These are phyloP conservation scores for Anthostomella pinea DNA, from an alignment of 2,329 filamentous ascomycete genomes.

Conservation along the genomic window DNA sequence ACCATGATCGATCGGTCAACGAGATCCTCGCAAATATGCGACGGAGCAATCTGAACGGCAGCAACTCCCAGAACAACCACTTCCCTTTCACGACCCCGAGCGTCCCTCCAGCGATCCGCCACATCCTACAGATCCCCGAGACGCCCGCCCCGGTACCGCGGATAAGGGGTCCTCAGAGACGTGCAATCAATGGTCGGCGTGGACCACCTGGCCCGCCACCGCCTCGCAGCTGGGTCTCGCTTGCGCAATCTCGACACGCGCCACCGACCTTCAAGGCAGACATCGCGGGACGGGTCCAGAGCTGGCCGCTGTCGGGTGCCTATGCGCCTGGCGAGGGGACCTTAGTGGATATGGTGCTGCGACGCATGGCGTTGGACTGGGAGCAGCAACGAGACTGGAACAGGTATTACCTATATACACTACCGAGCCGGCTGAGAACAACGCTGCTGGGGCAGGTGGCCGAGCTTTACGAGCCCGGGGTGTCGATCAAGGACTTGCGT, in stretches of 20 bases:
- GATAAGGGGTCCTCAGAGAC: slow-evolving; percentile 39
- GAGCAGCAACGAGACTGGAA: slow-evolving; percentile 53
- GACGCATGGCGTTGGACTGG: slow-evolving; percentile 53
- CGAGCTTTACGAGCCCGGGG: slow-evolving; percentile 41
- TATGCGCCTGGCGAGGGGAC: slow-evolving; percentile 44
- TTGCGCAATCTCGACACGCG: slow-evolving; percentile 32
- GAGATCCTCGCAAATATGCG: slow-evolving; percentile 58
- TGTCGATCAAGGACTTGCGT: slow-evolving; percentile 50
- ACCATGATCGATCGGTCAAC: slow-evolving; percentile 50
- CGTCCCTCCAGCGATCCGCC: slow-evolving; percentile 56
- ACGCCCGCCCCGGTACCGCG: slow-evolving; percentile 51
- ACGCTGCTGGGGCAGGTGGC: slow-evolving; percentile 51
- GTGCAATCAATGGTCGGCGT: slow-evolving; percentile 48
- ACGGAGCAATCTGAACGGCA: slow-evolving; percentile 38
- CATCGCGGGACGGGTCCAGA: slow-evolving; percentile 12
- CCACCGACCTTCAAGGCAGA: slow-evolving; percentile 16
- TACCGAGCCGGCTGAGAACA: slow-evolving; percentile 53
- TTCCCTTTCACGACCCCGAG: slow-evolving; percentile 41
- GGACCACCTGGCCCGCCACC: slow-evolving; percentile 58
- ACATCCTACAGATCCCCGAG: slow-evolving; percentile 58
- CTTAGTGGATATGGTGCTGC: slow-evolving; percentile 50
- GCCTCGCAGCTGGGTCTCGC: slow-evolving; percentile 54
- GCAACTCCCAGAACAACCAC: slow-evolving; percentile 27
- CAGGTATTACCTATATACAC: slow-evolving; percentile 52
- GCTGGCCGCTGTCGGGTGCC: slow-evolving; percentile 41